phyloP scores from a whole-genome alignment of 768 basidiomycete genomes.

The Lactarius pseudohatsudake region DNA sequence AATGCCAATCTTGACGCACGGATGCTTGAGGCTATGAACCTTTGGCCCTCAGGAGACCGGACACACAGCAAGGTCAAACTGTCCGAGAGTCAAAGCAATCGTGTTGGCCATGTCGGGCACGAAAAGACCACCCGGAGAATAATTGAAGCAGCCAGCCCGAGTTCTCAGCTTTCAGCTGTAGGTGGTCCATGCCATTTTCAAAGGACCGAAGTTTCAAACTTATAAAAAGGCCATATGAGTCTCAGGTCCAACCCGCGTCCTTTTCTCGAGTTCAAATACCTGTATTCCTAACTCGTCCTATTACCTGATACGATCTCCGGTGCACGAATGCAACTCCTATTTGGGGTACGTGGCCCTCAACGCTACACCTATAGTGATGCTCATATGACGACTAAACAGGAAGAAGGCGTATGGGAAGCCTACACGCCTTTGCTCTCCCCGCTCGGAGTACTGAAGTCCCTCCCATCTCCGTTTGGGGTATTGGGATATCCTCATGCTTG shows the following conservation, averaged over 20 bases:
- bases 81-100: background rate
- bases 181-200: background rate
- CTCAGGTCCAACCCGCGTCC: background rate
- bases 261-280: background rate
- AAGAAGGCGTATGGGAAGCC: background rate
- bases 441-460: background rate
- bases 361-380: background rate
- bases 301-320: background rate
- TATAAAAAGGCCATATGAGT: background rate
- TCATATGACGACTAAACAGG: conserved; percentile 2
- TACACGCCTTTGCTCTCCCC: background rate
- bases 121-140: background rate
- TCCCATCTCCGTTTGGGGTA: background rate
- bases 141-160: background rate
- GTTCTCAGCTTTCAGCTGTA: background rate
- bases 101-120: background rate
- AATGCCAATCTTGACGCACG: background rate
- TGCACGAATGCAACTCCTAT: background rate
- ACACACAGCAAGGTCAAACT: background rate
- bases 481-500: background rate
- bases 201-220: background rate
- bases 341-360: background rate
- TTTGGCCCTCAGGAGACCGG: background rate
- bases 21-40: background rate
- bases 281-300: background rate